Evolutionary conservation across 106 monocot species (phyloP), one percentile per base, ranked within the genome.

Genomic region (Agapanthus africanus): DNA sequence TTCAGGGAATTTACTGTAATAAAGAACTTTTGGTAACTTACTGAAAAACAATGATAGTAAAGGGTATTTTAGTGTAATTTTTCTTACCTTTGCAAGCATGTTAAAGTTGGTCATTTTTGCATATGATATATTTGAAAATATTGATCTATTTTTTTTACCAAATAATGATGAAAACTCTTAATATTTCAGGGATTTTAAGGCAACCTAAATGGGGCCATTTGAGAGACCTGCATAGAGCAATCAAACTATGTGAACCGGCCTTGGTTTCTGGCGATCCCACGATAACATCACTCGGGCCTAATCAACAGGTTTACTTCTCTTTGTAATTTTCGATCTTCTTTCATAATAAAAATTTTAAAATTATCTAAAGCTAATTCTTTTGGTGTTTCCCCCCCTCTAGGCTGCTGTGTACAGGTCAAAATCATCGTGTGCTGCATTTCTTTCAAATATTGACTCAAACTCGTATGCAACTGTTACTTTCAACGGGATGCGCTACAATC

Each of bases 191-290:
- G 63, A 62, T 99, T 39, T 30, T 85, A 52, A 92, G 97, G 59
- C 82, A 99, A 47, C 97, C 92, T 59, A 99, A 92, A 76, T 99
- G 92, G 97, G 97, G 92, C 31, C 97, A 99, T 74, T 83, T 99
- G 82, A 92, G 73, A 71, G 92, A 99, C 66, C 66, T 99, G 23
- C 97, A 99, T 62, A 85, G 69, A 79, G 82, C 90, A 28, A 90
- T 99, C 40, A 99, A 99, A 68, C 67, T 87, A 21, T 92, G 84
- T 77, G 97, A 92, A 78, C 76, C 82, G 59, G 80, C 92, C 38
- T 71, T 99, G 69, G 67, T 99, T 49, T 73, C 84, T 68, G 81
- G 84, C 34, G 87, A 92, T 77, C 97, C 97, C 10, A 63, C 72
- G 2, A 80, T 90, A 32, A 69, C 84, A 36, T 74, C 87, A 72